phyloP scores from a whole-genome alignment of 768 basidiomycete species.

The Panaeolus papilionaceus region DNA sequence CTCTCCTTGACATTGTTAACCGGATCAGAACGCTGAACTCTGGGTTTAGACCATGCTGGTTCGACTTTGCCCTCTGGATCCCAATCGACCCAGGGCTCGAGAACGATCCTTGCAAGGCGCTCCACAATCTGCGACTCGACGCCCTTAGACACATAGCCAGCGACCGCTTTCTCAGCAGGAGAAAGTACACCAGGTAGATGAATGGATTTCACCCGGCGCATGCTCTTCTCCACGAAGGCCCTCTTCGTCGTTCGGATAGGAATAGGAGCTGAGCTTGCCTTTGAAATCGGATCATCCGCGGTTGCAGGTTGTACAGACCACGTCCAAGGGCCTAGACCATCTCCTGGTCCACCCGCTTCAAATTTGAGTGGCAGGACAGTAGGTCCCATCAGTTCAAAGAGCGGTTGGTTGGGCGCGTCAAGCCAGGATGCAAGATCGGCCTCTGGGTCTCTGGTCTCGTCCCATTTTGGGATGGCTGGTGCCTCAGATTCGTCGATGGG shows the following conservation, averaged over 20 bases:
- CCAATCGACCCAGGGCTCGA: slow-evolving; percentile 61
- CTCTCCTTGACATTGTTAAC: slow-evolving; percentile 8
- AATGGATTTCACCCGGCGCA: slow-evolving; percentile 49
- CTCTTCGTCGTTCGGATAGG: background rate
- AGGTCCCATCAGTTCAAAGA: slow-evolving; percentile 32
- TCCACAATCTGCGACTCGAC: slow-evolving; percentile 57
- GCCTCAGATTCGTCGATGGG: slow-evolving; percentile 6
- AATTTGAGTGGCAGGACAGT: slow-evolving; percentile 29
- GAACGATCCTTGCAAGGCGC: slow-evolving; percentile 53
- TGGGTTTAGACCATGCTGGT: slow-evolving; percentile 21
- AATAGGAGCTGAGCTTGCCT: background rate
- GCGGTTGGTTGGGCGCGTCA: slow-evolving; percentile 24
- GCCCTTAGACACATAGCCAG: slow-evolving; percentile 21
- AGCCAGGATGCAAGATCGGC: slow-evolving; percentile 25
- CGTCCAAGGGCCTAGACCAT: background rate
- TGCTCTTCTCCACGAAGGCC: slow-evolving; percentile 57
- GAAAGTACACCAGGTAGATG: slow-evolving; percentile 3
- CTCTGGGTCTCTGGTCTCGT: slow-evolving; percentile 16
- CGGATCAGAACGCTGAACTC: slow-evolving; percentile 16
- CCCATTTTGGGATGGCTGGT: slow-evolving; percentile 15
- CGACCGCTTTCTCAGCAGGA: slow-evolving; percentile 14
- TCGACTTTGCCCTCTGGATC: slow-evolving; percentile 33
- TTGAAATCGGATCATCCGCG: background rate
- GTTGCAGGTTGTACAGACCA: background rate
- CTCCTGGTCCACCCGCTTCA: slow-evolving; percentile 22